phyloP scores from a whole-genome alignment of 2,329 filamentous ascomycete species.

The Domatiomyces catenatus region DNA sequence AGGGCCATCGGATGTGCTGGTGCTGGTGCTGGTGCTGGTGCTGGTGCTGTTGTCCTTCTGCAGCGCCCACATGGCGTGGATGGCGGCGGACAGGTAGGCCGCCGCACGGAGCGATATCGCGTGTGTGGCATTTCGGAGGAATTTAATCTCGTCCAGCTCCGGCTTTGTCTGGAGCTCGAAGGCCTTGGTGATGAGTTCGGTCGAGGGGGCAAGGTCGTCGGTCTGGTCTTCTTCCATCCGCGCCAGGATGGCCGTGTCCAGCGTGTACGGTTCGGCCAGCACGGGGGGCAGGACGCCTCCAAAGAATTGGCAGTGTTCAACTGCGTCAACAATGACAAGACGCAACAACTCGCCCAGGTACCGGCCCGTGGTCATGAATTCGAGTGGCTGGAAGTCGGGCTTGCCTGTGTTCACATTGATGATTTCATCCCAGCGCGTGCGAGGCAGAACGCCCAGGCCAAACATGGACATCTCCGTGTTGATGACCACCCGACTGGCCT shows the following conservation, averaged over 20 bases:
- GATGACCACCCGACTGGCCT: constrained; percentile 46
- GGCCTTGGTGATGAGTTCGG: constrained; percentile 35
- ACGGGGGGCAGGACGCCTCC: constrained; percentile 40
- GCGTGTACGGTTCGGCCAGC: constrained; percentile 40
- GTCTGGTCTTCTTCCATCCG: constrained; percentile 37
- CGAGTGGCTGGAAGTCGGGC: constrained; percentile 50
- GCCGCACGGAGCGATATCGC: constrained; percentile 44
- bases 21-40: constrained; percentile 24
- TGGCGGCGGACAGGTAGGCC: constrained; percentile 46
- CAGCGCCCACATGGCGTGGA: constrained; percentile 46
- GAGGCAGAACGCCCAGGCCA: constrained; percentile 39
- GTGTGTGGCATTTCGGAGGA: constrained; percentile 38
- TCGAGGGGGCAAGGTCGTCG: constrained; percentile 23
- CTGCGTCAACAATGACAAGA: constrained; percentile 45
- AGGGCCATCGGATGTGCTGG: constrained; percentile 1
- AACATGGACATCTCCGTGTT: constrained; percentile 56
- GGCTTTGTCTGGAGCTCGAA: constrained; percentile 35
- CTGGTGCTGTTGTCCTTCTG: constrained; percentile 35
- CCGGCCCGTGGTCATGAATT: constrained; percentile 48
- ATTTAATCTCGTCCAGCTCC: constrained; percentile 36
- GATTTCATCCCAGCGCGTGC: constrained; percentile 46
- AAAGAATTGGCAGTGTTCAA: constrained; percentile 41
- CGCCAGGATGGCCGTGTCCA: constrained; percentile 45
- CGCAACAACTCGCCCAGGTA: constrained; percentile 50
- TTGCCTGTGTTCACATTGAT: constrained; percentile 41